Evolutionary conservation across 495 filamentous ascomycete genomes (phyloP).

Genomic region (Bathelium albidoporum): DNA sequence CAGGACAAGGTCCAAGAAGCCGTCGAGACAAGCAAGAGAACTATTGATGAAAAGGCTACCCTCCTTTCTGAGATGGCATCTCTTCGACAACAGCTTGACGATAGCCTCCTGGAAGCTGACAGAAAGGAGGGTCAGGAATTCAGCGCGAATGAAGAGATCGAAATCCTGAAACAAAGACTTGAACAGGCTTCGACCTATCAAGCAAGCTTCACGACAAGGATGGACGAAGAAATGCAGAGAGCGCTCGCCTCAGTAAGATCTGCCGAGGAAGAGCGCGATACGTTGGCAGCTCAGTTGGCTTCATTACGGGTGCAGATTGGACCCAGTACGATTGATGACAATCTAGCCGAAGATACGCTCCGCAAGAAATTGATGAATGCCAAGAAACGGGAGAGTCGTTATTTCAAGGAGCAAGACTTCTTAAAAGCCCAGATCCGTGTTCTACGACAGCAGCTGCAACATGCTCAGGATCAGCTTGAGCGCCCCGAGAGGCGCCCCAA

Average conservation of each 20-base stretch:
- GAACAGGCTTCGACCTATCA: neutral
- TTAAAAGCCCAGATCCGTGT: neutral
- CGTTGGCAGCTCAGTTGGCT: neutral
- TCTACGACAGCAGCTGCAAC: neutral
- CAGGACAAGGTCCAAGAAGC: neutral
- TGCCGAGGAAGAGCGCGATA: neutral
- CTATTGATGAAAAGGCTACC: neutral
- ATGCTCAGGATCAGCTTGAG: neutral
- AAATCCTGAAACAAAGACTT: neutral
- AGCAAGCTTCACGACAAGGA: neutral
- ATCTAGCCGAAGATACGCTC: neutral
- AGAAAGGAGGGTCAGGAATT: neutral
- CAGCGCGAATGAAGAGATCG: neutral
- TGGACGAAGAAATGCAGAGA: neutral
- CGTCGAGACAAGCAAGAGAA: neutral
- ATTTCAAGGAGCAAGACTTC: conserved; percentile 2
- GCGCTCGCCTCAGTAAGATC: neutral
- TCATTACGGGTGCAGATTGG: too few relatives aligned
- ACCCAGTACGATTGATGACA: neutral
- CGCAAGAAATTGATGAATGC: neutral
- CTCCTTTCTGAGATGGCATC: neutral
- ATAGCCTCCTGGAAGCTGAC: neutral
- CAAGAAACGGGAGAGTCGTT: neutral
- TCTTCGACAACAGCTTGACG: conserved; percentile 1
- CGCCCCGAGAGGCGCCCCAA: neutral